A percentile compares a stretch with the other conserved stretches of the same genome.
Evolutionary conservation across 2,329 filamentous ascomycete species (phyloP).

Genomic region (Emericellopsis atlantica): DNA sequence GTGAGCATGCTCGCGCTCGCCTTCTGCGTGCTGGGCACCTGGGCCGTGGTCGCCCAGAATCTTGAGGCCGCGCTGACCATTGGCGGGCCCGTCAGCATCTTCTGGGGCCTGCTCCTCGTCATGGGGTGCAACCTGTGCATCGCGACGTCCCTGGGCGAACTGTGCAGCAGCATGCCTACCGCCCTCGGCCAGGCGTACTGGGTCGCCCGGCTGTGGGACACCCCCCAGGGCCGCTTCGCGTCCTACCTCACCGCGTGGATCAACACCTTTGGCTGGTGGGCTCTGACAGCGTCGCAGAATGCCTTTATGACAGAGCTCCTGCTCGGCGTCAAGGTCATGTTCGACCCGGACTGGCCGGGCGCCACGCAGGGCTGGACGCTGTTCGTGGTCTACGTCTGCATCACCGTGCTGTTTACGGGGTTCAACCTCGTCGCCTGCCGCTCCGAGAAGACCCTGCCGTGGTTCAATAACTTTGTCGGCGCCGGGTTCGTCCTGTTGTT

Average conservation of each 20-base stretch:
- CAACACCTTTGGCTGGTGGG: slow-evolving; percentile 40
- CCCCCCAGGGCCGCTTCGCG: slow-evolving; percentile 24
- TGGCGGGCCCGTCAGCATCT: slow-evolving; percentile 29
- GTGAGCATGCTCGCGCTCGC: slow-evolving; percentile 36
- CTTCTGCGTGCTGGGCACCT: slow-evolving; percentile 36
- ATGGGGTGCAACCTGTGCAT: slow-evolving; percentile 30
- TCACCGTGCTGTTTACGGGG: slow-evolving; percentile 26
- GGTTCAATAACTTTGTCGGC: slow-evolving; percentile 35
- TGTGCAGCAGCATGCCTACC: slow-evolving; percentile 37
- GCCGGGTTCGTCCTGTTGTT: slow-evolving; percentile 31
- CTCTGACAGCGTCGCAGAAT: slow-evolving; percentile 31
- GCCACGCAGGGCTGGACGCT: slow-evolving; percentile 26
- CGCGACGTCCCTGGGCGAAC: slow-evolving; percentile 31
- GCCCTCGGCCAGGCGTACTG: slow-evolving; percentile 40
- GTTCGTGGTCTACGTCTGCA: slow-evolving; percentile 33
- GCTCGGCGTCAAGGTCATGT: slow-evolving; percentile 32
- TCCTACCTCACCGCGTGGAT: slow-evolving; percentile 40
- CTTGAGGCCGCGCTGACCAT: slow-evolving; percentile 25
- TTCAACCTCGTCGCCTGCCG: slow-evolving; percentile 31
- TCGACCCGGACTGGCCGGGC: slow-evolving; percentile 24
- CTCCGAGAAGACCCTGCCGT: slow-evolving; percentile 10
- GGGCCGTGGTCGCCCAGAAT: slow-evolving; percentile 32
- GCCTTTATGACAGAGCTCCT: slow-evolving; percentile 39
- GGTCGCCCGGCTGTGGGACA: slow-evolving; percentile 11
- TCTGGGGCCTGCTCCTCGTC: slow-evolving; percentile 32